phyloP scores from a whole-genome alignment of 2,329 filamentous ascomycete species.

The Aureobasidium sp. region DNA sequence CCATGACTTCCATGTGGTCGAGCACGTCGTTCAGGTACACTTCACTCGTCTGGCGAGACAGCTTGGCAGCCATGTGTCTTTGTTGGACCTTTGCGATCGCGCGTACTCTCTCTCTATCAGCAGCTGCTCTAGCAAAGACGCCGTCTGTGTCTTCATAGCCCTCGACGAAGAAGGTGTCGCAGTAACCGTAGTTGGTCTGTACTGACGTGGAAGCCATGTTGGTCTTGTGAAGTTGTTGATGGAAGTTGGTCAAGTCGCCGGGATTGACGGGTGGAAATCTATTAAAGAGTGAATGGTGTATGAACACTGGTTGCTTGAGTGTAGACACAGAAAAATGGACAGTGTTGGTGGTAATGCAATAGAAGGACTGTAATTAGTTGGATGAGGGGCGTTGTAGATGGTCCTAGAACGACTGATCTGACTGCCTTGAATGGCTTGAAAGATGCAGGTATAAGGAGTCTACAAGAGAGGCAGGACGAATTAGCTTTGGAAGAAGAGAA shows the following conservation, averaged over 20 bases:
- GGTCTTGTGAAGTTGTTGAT: slow-evolving; percentile 31
- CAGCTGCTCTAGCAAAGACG: slow-evolving; percentile 48
- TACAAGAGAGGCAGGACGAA: slow-evolving; percentile 15
- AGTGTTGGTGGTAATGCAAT: slow-evolving; percentile 33
- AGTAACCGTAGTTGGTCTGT: slow-evolving; percentile 50
- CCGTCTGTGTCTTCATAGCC: slow-evolving; percentile 47
- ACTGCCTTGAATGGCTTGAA: slow-evolving; percentile 17
- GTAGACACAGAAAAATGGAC: slow-evolving; percentile 25
- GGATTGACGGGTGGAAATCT: slow-evolving; percentile 31
- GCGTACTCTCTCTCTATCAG: slow-evolving; percentile 65
- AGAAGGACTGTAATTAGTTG: slow-evolving; percentile 53
- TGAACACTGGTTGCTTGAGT: slow-evolving; percentile 16
- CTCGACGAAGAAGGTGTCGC: slow-evolving; percentile 61
- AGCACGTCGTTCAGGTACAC: slow-evolving; percentile 94
- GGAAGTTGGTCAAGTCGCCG: slow-evolving; percentile 40
- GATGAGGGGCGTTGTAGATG: slow-evolving; percentile 24
- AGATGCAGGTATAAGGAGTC: slow-evolving; percentile 23
- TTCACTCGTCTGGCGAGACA: slow-evolving; percentile 74
- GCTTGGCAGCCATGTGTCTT: slow-evolving; percentile 78
- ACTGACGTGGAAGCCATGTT: slow-evolving; percentile 47
- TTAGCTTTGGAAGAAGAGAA: neutral
- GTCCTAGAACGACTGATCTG: slow-evolving; percentile 5
- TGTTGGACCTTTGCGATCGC: slow-evolving; percentile 74
- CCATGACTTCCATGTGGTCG: slow-evolving; percentile 91
- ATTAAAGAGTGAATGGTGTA: slow-evolving; percentile 17